Conservation (phyloP, 2,329 filamentous ascomycete genomes). For the Paraphaeosphaeria sporulosa region DNA sequence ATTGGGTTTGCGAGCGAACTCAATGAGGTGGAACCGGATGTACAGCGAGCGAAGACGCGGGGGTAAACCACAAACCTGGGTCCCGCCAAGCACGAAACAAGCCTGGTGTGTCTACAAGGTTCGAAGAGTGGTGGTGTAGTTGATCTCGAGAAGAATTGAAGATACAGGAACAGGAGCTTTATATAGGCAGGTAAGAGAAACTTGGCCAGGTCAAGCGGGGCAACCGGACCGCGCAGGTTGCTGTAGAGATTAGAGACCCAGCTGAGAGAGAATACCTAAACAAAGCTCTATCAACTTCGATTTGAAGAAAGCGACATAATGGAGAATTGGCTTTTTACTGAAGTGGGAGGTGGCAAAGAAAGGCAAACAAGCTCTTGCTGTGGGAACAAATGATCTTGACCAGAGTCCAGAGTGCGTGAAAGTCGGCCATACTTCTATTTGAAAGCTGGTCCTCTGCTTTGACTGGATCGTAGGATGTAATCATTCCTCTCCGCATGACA, state of each 20-base stretch:
- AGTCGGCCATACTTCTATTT: not conserved
- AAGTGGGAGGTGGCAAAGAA: not conserved
- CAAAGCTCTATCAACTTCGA: not conserved
- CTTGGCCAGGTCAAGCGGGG: not conserved
- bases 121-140: not conserved
- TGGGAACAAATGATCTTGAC: not conserved
- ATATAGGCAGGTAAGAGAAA: constrained; percentile 5
- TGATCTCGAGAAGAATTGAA: not conserved
- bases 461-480: no score
- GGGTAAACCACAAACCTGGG: not conserved
- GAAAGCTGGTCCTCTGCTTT: no score
- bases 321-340: not conserved
- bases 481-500: no score
- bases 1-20: not conserved
- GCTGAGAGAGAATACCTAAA: not conserved
- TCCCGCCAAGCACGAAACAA: not conserved
- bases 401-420: not conserved
- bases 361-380: not conserved
- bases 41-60: not conserved
- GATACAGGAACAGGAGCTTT: not conserved
- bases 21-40: not conserved
- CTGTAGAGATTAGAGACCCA: not conserved
- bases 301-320: not conserved
- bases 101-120: not conserved
- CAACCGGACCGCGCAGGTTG: not conserved